Evolutionary conservation across 805 yeast genomes (phyloP).

Genomic region (Wickerhamiella kurtzmanii): DNA sequence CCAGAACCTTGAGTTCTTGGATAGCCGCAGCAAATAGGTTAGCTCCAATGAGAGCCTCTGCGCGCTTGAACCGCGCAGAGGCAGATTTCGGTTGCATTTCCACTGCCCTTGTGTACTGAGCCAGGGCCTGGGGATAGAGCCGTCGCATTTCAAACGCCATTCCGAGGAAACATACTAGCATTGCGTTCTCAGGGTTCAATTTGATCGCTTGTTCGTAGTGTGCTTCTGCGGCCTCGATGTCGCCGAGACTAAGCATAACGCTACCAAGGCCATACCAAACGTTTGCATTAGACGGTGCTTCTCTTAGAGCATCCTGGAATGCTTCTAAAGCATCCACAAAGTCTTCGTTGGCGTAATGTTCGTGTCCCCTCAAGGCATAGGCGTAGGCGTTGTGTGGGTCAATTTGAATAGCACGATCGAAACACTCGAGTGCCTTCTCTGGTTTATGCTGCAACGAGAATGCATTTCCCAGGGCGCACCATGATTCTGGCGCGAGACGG

Average conservation of each 20-base stretch:
- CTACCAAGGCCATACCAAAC: slow-evolving; percentile 94
- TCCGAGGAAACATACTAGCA: slow-evolving; percentile 84
- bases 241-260: slow-evolving; percentile 80
- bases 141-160: slow-evolving; percentile 75
- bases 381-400: slow-evolving; percentile 72
- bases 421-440: slow-evolving; percentile 79
- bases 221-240: slow-evolving; percentile 65
- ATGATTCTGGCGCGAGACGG: slow-evolving; percentile 60
- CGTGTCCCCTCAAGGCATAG: slow-evolving; percentile 89
- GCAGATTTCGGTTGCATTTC: slow-evolving; percentile 76
- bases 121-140: slow-evolving; percentile 55
- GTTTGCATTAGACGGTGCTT: slow-evolving; percentile 76
- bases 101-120: slow-evolving; percentile 71
- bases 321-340: slow-evolving; percentile 77
- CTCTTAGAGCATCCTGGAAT: slow-evolving; percentile 62
- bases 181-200: slow-evolving; percentile 82
- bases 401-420: slow-evolving; percentile 59
- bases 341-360: slow-evolving; percentile 73
- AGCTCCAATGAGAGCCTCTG: slow-evolving; percentile 62
- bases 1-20: slow-evolving; percentile 57
- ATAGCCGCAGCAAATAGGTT: slow-evolving; percentile 62
- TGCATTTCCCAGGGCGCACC: slow-evolving; percentile 87
- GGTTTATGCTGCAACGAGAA: slow-evolving; percentile 74
- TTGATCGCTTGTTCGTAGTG: slow-evolving; percentile 78
- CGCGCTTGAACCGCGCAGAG: slow-evolving; percentile 76